Conservation (phyloP, 306 rosid genomes). For the Trifolium repens region DNA sequence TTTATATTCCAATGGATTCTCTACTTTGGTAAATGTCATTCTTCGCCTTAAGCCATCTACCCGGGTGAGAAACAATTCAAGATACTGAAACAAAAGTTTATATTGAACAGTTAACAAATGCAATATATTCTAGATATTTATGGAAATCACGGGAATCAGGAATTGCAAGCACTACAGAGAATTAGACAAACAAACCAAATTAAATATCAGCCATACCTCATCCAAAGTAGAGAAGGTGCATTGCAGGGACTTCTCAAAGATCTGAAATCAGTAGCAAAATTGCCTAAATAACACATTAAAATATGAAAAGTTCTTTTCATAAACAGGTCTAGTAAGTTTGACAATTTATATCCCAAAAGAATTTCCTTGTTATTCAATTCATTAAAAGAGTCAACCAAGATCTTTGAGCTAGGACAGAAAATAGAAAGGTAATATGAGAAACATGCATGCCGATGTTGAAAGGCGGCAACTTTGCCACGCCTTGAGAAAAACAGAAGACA, state of each 20-base stretch:
- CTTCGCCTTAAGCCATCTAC: constrained; percentile 92
- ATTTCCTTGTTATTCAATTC: not conserved
- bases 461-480: constrained; percentile 16
- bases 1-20: constrained; percentile 59
- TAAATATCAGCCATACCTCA: constrained; percentile 59
- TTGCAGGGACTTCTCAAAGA: constrained; percentile 72
- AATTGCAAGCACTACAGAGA: constrained; percentile 16
- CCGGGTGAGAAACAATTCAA: constrained; percentile 87
- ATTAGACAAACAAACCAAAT: constrained; percentile 3
- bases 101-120: constrained; percentile 31
- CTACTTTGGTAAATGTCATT: constrained; percentile 54
- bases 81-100: constrained; percentile 60
- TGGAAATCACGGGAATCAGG: constrained; percentile 2
- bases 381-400: constrained; percentile 21
- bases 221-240: constrained; percentile 74
- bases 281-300: constrained; percentile 27
- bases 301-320: not conserved
- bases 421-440: not conserved
- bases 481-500: not conserved
- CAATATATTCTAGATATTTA: constrained; percentile 13
- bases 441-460: not conserved
- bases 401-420: not conserved
- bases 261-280: constrained; percentile 56
- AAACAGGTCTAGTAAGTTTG: constrained; percentile 18
- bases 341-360: constrained; percentile 3